phyloP scores from a whole-genome alignment of 768 basidiomycete species.

The Vararia minispora region DNA sequence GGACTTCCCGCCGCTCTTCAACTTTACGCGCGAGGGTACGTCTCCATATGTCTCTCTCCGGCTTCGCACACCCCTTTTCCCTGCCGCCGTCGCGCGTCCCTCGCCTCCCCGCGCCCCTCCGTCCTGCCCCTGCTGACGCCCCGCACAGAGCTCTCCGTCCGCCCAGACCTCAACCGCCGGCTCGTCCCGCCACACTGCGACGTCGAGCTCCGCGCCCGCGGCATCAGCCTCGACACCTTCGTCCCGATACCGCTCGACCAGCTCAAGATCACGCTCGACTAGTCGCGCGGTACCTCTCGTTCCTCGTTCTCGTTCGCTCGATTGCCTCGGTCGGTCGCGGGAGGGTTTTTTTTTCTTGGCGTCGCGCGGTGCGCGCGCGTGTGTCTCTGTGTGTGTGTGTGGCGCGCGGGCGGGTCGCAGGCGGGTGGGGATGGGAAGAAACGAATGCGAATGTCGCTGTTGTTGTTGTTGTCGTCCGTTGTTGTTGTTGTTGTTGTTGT shows the following conservation, averaged over 20 bases:
- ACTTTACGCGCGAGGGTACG: slow-evolving; percentile 94
- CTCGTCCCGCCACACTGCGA: slow-evolving; percentile 89
- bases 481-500: no score
- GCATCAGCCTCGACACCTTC: slow-evolving; percentile 83
- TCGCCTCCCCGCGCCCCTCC: neutral
- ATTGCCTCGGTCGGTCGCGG: no score
- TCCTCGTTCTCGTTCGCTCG: no score
- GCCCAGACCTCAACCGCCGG: slow-evolving; percentile 86
- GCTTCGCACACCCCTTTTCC: neutral
- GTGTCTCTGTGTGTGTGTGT: no score
- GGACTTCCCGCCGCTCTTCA: slow-evolving; percentile 88
- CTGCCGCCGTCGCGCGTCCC: neutral
- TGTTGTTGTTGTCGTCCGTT: no score
- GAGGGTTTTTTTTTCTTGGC: no score
- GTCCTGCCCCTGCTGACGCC: slow-evolving; percentile 3
- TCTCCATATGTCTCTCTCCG: slow-evolving; percentile 5
- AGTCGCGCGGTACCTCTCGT: no score
- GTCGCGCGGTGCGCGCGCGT: no score
- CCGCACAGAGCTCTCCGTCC: slow-evolving; percentile 79
- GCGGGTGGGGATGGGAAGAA: no score
- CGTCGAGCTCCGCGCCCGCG: slow-evolving; percentile 76
- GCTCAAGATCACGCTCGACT: slow-evolving; percentile 89
- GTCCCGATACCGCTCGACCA: slow-evolving; percentile 97
- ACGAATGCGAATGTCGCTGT: no score
- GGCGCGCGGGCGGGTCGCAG: no score